Evolutionary conservation across 192 early-diverging fungal species (phyloP).

Genomic region (Phlyctochytrium bullatum): DNA sequence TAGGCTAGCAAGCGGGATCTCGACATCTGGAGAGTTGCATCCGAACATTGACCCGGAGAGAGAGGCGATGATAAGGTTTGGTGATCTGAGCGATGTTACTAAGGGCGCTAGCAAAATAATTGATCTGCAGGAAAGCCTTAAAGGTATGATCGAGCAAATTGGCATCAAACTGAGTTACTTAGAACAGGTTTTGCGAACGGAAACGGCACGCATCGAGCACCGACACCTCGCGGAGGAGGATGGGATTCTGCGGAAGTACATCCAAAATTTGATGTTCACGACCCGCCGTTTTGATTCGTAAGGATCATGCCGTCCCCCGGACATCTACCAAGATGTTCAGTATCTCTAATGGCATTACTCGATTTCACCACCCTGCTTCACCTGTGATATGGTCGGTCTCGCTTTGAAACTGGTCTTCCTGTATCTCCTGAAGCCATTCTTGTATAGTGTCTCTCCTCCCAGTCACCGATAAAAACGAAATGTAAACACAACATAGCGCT

Average conservation of each 20-base stretch:
- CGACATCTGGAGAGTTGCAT: background rate
- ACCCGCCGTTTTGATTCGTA: background rate
- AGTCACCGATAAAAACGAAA: no score
- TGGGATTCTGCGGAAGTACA: conserved; percentile 9
- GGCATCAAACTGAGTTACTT: background rate
- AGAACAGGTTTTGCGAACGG: conserved; percentile 4
- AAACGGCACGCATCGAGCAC: background rate
- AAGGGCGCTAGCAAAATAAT: background rate
- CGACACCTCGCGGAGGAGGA: conserved; percentile 5
- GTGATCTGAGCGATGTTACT: background rate
- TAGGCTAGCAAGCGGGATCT: background rate
- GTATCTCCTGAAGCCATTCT: background rate
- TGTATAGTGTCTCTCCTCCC: background rate
- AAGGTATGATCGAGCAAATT: background rate
- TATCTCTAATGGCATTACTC: background rate
- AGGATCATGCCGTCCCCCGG: no score
- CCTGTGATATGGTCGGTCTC: background rate
- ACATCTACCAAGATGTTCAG: no score
- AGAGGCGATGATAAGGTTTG: conserved; percentile 4
- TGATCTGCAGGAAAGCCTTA: background rate
- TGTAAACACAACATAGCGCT: no score
- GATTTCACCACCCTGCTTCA: background rate
- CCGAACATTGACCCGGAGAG: background rate
- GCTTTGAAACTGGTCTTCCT: background rate
- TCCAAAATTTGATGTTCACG: conserved; percentile 6